Percentiles rank a stretch among this genome's conserved stretches.
These are phyloP conservation scores for Rhododendron mucronatum DNA, from an alignment of 148 eudicot species.

Conservation along the genomic window DNA sequence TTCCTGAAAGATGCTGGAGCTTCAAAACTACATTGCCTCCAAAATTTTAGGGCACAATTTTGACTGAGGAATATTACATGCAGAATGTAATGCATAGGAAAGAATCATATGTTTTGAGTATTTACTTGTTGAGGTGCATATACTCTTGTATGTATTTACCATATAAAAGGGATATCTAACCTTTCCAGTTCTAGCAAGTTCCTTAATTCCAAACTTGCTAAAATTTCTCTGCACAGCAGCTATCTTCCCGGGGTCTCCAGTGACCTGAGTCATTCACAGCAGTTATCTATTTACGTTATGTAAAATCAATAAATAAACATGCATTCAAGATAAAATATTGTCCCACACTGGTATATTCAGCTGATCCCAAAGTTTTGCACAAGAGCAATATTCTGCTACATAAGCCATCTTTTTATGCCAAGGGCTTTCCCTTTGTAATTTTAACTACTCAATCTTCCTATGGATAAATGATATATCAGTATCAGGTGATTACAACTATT, in stretches of 20 bases:
- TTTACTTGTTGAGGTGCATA: not conserved
- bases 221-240: constrained; percentile 77
- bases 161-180: constrained; percentile 28
- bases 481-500: too few species aligned
- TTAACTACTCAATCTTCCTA: too few species aligned
- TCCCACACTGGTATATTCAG: too few species aligned
- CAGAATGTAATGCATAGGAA: not conserved
- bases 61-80: not conserved
- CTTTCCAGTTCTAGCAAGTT: constrained; percentile 94
- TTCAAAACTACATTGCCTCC: not conserved
- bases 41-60: not conserved
- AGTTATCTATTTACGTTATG: too few species aligned
- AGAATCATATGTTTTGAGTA: not conserved
- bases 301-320: too few species aligned
- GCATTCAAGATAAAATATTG: too few species aligned
- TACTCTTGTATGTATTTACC: not conserved
- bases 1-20: not conserved
- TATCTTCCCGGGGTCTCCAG: constrained; percentile 94
- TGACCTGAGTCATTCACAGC: constrained; percentile 43
- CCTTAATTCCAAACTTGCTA: constrained; percentile 74
- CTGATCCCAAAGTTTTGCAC: too few species aligned
- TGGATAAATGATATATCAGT: too few species aligned
- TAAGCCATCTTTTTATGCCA: too few species aligned
- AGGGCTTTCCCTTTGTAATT: too few species aligned
- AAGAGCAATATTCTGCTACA: too few species aligned